Conservation (phyloP, 108 stramenopile species). For the Nitzschia inconspicua region DNA sequence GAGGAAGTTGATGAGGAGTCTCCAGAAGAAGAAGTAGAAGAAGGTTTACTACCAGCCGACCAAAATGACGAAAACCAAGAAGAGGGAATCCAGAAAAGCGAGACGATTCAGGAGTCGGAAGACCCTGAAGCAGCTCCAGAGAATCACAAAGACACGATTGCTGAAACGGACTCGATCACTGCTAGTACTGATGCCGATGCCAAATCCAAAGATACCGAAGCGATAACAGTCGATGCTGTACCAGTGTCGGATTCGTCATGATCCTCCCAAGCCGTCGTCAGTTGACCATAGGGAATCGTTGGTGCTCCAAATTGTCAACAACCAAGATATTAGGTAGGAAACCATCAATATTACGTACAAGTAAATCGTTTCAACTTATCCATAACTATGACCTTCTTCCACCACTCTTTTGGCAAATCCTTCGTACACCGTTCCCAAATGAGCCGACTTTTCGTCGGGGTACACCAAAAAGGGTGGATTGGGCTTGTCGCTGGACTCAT, state of each 20-base stretch:
- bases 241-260: not conserved
- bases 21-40: not conserved
- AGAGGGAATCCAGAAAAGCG: not conserved
- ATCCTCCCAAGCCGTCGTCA: not conserved
- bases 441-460: not conserved
- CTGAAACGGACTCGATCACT: not conserved
- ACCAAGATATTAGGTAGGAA: not conserved
- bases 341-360: not conserved
- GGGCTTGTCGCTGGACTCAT: not conserved
- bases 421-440: constrained; percentile 5
- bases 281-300: not conserved
- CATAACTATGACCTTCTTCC: constrained; percentile 10
- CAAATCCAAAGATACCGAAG: not conserved
- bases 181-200: not conserved
- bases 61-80: not conserved
- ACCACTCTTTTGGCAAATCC: constrained; percentile 5
- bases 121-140: not conserved
- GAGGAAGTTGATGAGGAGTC: not conserved
- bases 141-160: not conserved
- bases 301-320: not conserved
- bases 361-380: not conserved
- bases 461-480: not conserved
- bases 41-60: not conserved
- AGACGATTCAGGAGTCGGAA: not conserved
- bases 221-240: not conserved